phyloP scores from a whole-genome alignment of 805 yeast genomes.

The Kodamaea jinghongensis region DNA sequence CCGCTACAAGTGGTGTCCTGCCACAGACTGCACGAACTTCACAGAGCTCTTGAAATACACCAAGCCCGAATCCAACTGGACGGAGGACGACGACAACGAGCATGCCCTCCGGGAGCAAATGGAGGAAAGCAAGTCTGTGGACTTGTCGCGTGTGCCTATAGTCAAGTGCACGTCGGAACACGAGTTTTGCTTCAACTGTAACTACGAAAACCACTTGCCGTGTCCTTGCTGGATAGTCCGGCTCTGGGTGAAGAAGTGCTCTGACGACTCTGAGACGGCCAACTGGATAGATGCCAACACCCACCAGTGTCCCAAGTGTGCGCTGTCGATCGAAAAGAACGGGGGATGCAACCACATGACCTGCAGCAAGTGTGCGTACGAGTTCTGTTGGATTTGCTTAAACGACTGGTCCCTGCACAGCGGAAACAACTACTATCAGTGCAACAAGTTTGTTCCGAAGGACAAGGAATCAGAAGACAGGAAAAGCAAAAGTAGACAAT shows the following conservation, averaged over 20 bases:
- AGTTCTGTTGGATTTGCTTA: slow-evolving; percentile 93
- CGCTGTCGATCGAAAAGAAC: slow-evolving; percentile 77
- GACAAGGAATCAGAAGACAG: slow-evolving; percentile 42
- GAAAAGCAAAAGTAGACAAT: slow-evolving; percentile 43
- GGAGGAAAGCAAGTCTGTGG: slow-evolving; percentile 9
- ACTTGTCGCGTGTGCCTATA: slow-evolving; percentile 48
- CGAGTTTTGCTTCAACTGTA: slow-evolving; percentile 76
- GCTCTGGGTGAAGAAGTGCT: slow-evolving; percentile 74
- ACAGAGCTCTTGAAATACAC: slow-evolving; percentile 32
- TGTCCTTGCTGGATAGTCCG: slow-evolving; percentile 71
- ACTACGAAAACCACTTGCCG: slow-evolving; percentile 75
- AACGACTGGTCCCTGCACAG: slow-evolving; percentile 75
- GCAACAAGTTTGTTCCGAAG: slow-evolving; percentile 49
- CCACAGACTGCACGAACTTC: slow-evolving; percentile 69
- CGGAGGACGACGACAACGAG: slow-evolving; percentile 19
- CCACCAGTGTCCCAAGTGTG: slow-evolving; percentile 82
- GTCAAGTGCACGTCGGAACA: slow-evolving; percentile 68
- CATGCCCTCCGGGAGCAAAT: slow-evolving; percentile 6
- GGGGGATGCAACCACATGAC: slow-evolving; percentile 98
- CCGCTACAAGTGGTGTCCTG: slow-evolving; percentile 75
- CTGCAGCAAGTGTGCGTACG: slow-evolving; percentile 70
- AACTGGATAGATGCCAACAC: slow-evolving; percentile 87
- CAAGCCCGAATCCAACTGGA: slow-evolving; percentile 11
- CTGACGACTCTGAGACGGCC: slow-evolving; percentile 83
- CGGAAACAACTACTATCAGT: slow-evolving; percentile 58